Conservation (phyloP, 2,329 filamentous ascomycete species). For the Fusarium marasasianum region DNA sequence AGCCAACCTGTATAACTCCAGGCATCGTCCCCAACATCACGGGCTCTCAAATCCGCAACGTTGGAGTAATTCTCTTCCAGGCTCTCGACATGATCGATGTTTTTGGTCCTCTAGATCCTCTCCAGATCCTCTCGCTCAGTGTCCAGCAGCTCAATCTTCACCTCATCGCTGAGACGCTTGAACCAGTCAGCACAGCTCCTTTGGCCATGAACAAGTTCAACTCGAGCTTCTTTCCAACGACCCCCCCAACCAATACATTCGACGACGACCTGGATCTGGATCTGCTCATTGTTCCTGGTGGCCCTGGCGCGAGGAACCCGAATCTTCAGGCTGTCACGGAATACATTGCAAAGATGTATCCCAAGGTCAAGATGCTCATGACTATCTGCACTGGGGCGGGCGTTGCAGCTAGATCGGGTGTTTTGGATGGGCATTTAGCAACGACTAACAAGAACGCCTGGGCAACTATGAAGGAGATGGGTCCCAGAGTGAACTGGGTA, state of each 20-base stretch:
- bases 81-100: constrained; percentile 57
- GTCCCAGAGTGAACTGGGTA: constrained; percentile 67
- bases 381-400: constrained; percentile 74
- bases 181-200: constrained; percentile 52
- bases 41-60: constrained; percentile 43
- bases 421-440: constrained; percentile 67
- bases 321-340: constrained; percentile 49
- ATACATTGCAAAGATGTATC: constrained; percentile 54
- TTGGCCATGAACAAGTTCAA: constrained; percentile 45
- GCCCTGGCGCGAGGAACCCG: constrained; percentile 56
- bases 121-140: constrained; percentile 52
- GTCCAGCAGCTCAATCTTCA: constrained; percentile 50
- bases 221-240: constrained; percentile 48
- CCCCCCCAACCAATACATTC: constrained; percentile 62
- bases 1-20: constrained; percentile 34
- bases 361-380: constrained; percentile 63
- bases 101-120: constrained; percentile 57
- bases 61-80: constrained; percentile 56
- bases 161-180: constrained; percentile 53
- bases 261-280: constrained; percentile 58
- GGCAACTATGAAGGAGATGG: constrained; percentile 56
- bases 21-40: constrained; percentile 33
- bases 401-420: constrained; percentile 65
- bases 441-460: constrained; percentile 74
- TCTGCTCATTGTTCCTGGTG: constrained; percentile 75